Conservation (phyloP, 148 eudicot genomes). For the Dysphania ambrosioides region DNA sequence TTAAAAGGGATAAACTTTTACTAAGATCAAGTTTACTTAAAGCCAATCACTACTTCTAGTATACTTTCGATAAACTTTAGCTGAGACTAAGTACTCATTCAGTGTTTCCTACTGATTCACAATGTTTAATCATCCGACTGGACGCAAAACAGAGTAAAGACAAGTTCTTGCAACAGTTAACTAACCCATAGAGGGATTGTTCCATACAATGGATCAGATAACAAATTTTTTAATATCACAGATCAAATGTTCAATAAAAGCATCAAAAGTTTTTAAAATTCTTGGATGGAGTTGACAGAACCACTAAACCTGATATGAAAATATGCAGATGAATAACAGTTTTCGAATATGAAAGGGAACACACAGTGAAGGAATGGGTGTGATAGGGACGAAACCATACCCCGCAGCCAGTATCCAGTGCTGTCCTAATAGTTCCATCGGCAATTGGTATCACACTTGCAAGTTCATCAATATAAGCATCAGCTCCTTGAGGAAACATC, state of each 20-base stretch:
- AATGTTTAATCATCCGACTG: background rate
- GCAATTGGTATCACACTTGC: slow-evolving; percentile 76
- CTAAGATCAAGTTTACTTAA: background rate
- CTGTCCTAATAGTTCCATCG: slow-evolving; percentile 69
- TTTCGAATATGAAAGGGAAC: background rate
- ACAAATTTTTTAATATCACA: background rate
- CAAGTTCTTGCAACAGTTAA: background rate
- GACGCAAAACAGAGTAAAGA: background rate
- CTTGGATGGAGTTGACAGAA: background rate
- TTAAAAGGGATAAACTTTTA: background rate
- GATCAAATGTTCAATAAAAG: background rate
- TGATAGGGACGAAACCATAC: slow-evolving; percentile 33
- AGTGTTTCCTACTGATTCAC: background rate
- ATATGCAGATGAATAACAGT: background rate
- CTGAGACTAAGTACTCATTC: background rate
- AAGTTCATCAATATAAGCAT: slow-evolving; percentile 79
- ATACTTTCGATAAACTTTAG: background rate
- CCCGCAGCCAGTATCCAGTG: slow-evolving; percentile 83
- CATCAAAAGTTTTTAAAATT: background rate
- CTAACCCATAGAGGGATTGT: background rate
- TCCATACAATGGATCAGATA: background rate
- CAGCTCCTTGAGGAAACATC: slow-evolving; percentile 89
- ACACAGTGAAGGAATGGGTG: background rate
- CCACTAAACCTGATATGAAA: background rate
- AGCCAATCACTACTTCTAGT: background rate